These are phyloP conservation scores for Hygrocybe punicea DNA, from an alignment of 768 basidiomycete genomes.

Conservation along the genomic window DNA sequence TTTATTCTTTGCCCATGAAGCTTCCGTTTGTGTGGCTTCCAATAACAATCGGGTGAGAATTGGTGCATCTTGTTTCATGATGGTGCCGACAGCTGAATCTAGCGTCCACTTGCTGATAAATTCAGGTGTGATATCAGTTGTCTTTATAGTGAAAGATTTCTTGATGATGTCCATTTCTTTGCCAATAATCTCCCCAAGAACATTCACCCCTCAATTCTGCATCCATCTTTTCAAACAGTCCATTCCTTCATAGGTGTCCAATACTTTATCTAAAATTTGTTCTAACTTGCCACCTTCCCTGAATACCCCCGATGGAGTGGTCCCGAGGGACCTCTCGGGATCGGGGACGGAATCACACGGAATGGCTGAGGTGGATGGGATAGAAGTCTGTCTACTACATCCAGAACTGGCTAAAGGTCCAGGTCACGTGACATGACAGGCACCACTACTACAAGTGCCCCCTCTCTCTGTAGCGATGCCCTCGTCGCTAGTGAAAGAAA, in stretches of 20 bases:
- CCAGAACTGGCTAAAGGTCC: too few relatives aligned
- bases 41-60: background rate
- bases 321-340: too few relatives aligned
- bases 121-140: background rate
- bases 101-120: conserved; percentile 1
- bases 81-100: background rate
- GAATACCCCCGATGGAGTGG: too few relatives aligned
- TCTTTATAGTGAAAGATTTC: background rate
- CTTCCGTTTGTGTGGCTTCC: background rate
- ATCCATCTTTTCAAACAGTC: background rate
- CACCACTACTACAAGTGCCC: too few relatives aligned
- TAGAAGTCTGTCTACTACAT: too few relatives aligned
- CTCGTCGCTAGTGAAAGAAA: too few relatives aligned
- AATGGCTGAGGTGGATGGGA: too few relatives aligned
- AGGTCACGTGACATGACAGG: too few relatives aligned
- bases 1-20: background rate
- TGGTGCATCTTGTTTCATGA: background rate
- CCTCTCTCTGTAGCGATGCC: too few relatives aligned
- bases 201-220: background rate
- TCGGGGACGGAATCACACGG: too few relatives aligned
- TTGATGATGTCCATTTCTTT: conserved; percentile 2
- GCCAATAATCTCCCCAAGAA: background rate
- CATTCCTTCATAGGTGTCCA: background rate
- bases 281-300: background rate
- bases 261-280: background rate